A percentile compares a stretch with the other conserved stretches of the same genome.
Evolutionary conservation across 306 rosid genomes (phyloP).

Genomic region (Malus sylvestris): DNA sequence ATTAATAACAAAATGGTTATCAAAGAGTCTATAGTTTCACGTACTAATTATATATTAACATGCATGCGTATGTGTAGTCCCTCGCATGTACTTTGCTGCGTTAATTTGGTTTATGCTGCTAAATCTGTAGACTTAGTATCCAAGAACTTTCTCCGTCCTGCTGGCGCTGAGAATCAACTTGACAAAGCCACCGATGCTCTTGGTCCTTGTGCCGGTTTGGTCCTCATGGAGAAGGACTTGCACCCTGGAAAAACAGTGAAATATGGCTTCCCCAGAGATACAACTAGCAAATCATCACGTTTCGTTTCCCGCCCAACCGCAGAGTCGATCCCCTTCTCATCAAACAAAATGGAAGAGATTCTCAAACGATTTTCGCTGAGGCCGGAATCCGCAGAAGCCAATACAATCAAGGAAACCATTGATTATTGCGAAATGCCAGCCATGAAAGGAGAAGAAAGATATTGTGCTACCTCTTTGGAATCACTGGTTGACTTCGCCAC

Average conservation of each 20-base stretch:
- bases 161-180: background rate
- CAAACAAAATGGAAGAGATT: background rate
- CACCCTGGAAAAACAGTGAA: background rate
- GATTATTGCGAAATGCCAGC: background rate
- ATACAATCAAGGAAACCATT: background rate
- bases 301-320: background rate
- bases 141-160: background rate
- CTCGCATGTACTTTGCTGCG: background rate
- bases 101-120: background rate
- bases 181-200: background rate
- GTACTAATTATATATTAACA: no score
- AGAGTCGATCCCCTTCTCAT: background rate
- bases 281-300: background rate
- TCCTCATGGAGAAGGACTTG: background rate
- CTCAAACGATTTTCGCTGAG: background rate
- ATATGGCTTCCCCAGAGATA: background rate
- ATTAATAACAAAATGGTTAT: no score
- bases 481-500: background rate
- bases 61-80: background rate
- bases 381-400: background rate
- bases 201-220: background rate
- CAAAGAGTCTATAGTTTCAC: no score
- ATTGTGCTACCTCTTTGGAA: background rate
- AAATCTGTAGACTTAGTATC: background rate
- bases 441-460: background rate